Evolutionary conservation across 2,329 filamentous ascomycete species (phyloP), one percentile per base, ranked within the genome.

Genomic region (Epichloe sp.): DNA sequence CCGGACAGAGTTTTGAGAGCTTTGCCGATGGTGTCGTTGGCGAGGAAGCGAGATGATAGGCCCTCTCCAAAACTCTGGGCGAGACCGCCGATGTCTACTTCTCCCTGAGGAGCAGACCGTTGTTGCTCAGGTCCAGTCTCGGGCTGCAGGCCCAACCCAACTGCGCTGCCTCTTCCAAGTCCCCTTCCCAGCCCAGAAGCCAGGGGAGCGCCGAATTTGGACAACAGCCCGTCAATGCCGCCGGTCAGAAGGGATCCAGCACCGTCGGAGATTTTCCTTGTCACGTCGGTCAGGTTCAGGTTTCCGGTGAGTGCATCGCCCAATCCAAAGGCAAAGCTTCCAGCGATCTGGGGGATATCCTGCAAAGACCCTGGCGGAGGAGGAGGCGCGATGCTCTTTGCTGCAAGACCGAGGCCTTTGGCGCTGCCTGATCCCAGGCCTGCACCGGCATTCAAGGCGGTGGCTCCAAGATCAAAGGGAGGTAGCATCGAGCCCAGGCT

Each of bases 11-110:
- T 48, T 36, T 47, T 56, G 4, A 60, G 31, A 14, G 63, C 44
- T 53, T 64, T 64, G 11, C 21, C 46, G 2, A 57, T 44, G 1
- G 65, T 66, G 10, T 61, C 64, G 50, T 67, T 67, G 23, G 57
- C 55, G 1, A 68, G 59, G 51, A 67, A 60, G 15, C 60, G 57
- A n/a, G 62, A 60, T 2, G 60, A 59, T 5, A 68, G 55, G 26
- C 61, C 61, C 47, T 57, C 58, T 3, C 61, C 59, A 21, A 63
- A 62, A 19, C 49, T 55, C 43, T 60, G 53, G 5, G 59, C 49
- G 31, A 68, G 50, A 41, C 58, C 58, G 6, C 53, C 55, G 15
- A 55, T 21, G 19, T 55, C 52, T 23, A 49, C 37, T 37, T 38
- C 46, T 11, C 52, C 52, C 12, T 41, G 37, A 7, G 52, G 26